A percentile compares a stretch with the other conserved stretches of the same genome.
phyloP scores from a whole-genome alignment of 805 yeast species.

The Myxozyma sirexii region DNA sequence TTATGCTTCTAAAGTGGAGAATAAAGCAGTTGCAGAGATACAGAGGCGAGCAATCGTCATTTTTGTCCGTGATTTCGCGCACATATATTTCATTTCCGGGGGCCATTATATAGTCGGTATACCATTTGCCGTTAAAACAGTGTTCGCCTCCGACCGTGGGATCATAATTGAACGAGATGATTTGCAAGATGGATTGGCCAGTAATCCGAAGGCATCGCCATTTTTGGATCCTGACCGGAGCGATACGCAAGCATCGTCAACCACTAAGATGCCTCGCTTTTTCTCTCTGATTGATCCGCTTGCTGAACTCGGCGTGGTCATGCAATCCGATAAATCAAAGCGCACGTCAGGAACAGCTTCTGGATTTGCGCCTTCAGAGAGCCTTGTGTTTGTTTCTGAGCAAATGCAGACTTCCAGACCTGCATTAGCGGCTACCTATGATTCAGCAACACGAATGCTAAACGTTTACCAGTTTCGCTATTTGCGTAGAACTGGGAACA shows the following conservation, averaged over 20 bases:
- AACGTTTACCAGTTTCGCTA: constrained; percentile 60
- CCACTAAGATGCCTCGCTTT: constrained; percentile 45
- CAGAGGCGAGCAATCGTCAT: constrained; percentile 55
- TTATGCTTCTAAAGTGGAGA: not conserved
- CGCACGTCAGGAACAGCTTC: constrained; percentile 62
- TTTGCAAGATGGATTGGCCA: constrained; percentile 1
- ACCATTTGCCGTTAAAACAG: constrained; percentile 66
- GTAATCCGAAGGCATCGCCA: not conserved
- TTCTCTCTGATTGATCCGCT: constrained; percentile 75
- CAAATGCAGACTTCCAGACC: constrained; percentile 7
- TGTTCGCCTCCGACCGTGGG: constrained; percentile 69
- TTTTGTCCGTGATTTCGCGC: constrained; percentile 60
- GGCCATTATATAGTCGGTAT: constrained; percentile 61
- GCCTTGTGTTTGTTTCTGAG: constrained; percentile 46
- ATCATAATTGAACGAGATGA: constrained; percentile 59
- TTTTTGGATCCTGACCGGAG: not conserved
- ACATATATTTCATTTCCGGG: constrained; percentile 65
- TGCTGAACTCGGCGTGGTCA: constrained; percentile 69
- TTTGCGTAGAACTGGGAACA: constrained; percentile 33
- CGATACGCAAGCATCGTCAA: not conserved
- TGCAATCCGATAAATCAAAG: constrained; percentile 32
- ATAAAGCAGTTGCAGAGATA: not conserved
- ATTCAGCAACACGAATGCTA: constrained; percentile 47
- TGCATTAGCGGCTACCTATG: constrained; percentile 46
- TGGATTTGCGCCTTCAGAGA: constrained; percentile 61